phyloP scores from a whole-genome alignment of 306 rosid genomes.

The Vachellia collinsii region DNA sequence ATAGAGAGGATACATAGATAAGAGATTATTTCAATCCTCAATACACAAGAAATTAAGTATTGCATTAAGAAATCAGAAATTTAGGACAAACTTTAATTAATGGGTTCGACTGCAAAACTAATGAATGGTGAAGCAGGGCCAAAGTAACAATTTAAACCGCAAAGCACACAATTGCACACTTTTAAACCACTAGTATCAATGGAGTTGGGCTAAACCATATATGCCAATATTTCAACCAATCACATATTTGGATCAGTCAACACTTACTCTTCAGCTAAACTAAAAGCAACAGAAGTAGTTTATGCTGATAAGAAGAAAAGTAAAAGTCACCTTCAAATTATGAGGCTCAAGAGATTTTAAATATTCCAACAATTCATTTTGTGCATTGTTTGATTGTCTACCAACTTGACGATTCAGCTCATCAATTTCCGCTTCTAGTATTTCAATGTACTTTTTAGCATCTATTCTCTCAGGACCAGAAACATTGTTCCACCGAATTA shows the following conservation, averaged over 20 bases:
- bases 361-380: conserved; percentile 88
- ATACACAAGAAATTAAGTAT: not conserved
- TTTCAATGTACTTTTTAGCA: conserved; percentile 92
- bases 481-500: conserved; percentile 90
- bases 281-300: conserved; percentile 5
- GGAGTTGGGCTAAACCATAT: no score
- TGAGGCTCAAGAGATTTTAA: conserved; percentile 97
- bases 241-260: not conserved
- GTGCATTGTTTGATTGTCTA: conserved; percentile 72
- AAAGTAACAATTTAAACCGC: not conserved
- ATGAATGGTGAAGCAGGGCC: not conserved
- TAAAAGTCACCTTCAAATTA: conserved; percentile 70
- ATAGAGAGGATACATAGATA: conserved; percentile 21
- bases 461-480: conserved; percentile 87
- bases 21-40: not conserved
- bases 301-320: conserved; percentile 17
- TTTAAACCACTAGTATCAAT: not conserved
- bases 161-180: not conserved
- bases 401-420: conserved; percentile 91
- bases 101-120: not conserved
- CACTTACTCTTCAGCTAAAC: not conserved
- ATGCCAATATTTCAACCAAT: not conserved
- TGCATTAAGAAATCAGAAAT: not conserved
- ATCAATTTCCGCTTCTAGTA: conserved; percentile 95
- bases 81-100: not conserved